Evolutionary conservation across 2,329 filamentous ascomycete genomes (phyloP).

Genomic region (Arachnopeziza araneosa): DNA sequence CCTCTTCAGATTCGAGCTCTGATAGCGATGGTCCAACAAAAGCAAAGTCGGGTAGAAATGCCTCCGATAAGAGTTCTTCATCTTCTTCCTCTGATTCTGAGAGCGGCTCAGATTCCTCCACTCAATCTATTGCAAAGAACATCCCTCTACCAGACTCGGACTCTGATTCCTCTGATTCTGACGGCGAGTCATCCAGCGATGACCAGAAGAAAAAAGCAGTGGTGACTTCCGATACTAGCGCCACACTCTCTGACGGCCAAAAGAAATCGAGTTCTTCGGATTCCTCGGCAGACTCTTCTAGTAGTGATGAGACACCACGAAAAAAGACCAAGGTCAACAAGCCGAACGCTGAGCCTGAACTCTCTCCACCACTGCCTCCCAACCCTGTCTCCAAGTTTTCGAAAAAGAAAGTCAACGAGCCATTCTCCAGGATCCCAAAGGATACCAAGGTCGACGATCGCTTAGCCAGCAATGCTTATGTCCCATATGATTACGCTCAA

Average conservation of each 20-base stretch:
- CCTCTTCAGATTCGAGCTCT: conserved; percentile 21
- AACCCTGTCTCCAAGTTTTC: conserved; percentile 26
- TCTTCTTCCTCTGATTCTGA: conserved; percentile 30
- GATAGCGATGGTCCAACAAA: conserved; percentile 38
- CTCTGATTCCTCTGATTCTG: conserved; percentile 30
- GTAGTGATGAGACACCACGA: background rate
- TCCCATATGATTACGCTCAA: conserved; percentile 82
- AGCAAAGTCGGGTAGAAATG: conserved; percentile 44
- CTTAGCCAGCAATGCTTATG: conserved; percentile 74
- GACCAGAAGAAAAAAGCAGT: conserved; percentile 38
- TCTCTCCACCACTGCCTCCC: conserved; percentile 30
- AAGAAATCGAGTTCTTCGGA: conserved; percentile 22
- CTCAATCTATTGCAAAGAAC: conserved; percentile 25
- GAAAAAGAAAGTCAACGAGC: conserved; percentile 47
- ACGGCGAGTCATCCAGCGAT: conserved; percentile 36
- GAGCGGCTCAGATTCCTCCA: conserved; percentile 25
- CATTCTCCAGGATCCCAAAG: conserved; percentile 72
- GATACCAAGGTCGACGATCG: conserved; percentile 62
- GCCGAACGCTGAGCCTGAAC: conserved; percentile 1
- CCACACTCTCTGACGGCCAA: conserved; percentile 27
- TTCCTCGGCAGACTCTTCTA: conserved; percentile 22
- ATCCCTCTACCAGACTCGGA: conserved; percentile 23
- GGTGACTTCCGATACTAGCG: conserved; percentile 27
- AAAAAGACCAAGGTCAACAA: conserved; percentile 2
- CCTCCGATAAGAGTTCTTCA: conserved; percentile 26